These are phyloP conservation scores for Fusarium vanettenii DNA, from an alignment of 2,329 filamentous ascomycete species.

Conservation along the genomic window DNA sequence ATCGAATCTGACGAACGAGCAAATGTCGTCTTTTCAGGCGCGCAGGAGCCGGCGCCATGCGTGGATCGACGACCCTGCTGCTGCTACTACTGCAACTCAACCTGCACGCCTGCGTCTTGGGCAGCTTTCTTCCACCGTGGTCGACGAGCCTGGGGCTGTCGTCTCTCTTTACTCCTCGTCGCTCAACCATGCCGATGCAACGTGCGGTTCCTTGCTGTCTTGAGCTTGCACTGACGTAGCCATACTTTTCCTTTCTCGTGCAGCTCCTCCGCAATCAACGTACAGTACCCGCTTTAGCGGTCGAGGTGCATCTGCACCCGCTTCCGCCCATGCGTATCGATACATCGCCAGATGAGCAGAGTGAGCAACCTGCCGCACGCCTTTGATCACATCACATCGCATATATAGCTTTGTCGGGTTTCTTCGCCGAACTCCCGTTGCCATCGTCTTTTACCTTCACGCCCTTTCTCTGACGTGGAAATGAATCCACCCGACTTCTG, in stretches of 20 bases:
- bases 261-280: conserved; percentile 8
- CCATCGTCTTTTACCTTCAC: conserved; percentile 4
- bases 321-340: conserved; percentile 1
- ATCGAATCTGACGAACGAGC: conserved; percentile 30
- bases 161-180: conserved; percentile 3
- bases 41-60: conserved; percentile 26
- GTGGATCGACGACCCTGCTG: conserved; percentile 37
- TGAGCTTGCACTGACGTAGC: conserved; percentile 22
- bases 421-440: conserved; percentile 8
- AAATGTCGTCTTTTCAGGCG: conserved; percentile 14
- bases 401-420: conserved; percentile 14
- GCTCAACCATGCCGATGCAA: conserved; percentile 20
- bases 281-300: not conserved
- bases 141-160: not conserved
- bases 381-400: conserved; percentile 25
- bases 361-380: conserved; percentile 5
- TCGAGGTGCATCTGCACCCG: not conserved
- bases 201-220: conserved; percentile 6
- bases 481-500: conserved; percentile 35
- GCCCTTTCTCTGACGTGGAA: conserved; percentile 39
- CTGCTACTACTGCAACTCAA: conserved; percentile 20
- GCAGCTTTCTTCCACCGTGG: conserved; percentile 1
- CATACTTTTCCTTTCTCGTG: conserved; percentile 7
- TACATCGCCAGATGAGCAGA: conserved; percentile 9
- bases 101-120: conserved; percentile 17